Conservation (phyloP, 495 filamentous ascomycete genomes). For the Daldinia loculata region DNA sequence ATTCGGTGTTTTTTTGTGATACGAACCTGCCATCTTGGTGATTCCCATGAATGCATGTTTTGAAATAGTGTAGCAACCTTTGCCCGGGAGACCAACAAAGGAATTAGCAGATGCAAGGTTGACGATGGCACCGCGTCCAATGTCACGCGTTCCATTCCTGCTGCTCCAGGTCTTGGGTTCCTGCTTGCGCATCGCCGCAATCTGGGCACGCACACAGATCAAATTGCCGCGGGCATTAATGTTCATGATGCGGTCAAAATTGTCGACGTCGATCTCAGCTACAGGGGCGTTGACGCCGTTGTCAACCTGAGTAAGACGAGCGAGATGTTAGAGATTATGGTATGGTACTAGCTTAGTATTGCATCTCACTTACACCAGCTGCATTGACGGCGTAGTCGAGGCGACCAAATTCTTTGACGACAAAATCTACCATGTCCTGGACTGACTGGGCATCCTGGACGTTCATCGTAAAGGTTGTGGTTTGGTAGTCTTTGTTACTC, state of each 20-base stretch:
- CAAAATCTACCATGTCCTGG: not conserved
- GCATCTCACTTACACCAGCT: not conserved
- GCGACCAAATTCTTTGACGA: not conserved
- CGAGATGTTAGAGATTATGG: not conserved
- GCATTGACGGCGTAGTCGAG: not conserved
- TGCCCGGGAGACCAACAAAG: not conserved
- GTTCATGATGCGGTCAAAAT: not conserved
- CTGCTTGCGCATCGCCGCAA: not conserved
- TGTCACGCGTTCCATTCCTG: not conserved
- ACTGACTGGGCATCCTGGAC: not conserved
- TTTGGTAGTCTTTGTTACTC: constrained; percentile 29
- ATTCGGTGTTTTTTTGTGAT: not conserved
- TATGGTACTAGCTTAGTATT: not conserved
- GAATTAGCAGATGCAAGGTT: not conserved
- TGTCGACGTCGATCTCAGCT: not conserved
- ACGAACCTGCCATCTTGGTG: not conserved
- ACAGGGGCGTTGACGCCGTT: not conserved
- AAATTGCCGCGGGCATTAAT: not conserved
- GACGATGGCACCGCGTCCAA: not conserved
- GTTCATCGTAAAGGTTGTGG: not conserved
- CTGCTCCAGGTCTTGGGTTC: not conserved
- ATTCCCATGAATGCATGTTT: not conserved
- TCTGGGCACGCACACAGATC: not conserved
- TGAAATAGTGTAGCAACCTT: not conserved
- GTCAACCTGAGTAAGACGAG: not conserved